Base-by-base conservation (phyloP, 306 rosid species). In the Lathyrus aphaca region DNA sequence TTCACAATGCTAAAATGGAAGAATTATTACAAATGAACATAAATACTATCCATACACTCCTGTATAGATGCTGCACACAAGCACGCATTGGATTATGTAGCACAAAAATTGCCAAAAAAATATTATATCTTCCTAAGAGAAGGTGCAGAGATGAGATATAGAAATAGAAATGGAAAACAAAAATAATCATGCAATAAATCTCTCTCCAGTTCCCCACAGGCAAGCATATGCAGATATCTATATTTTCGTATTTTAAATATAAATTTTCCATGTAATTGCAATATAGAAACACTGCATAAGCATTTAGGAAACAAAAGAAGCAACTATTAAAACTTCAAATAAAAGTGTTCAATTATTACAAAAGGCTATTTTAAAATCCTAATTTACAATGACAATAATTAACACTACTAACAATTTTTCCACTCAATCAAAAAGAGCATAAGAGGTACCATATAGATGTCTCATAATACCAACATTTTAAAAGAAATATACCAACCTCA, bases 401-500 rank as follows among this genome's bases (percentile, higher is more conserved):
- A 54, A 21, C 16, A 53, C 4, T 53, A 2, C 32, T 53, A 53
- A 53, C 59, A 53, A 21, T 53, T 32, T 32, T 32, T 32, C 21
- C n/a, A 16, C 60, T 15, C 13, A 19, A 14, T 17, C 10, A 10
- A 17, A 64, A 30, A 19, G 5, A 18, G 35, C 49, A 37, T 5
- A 13, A 40, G 40, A 73, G 6, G 46, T 18, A 35, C 39, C 9
- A 0, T 35, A 14, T 44, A 51, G 42, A 23, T 61, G 38, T 9
- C 58, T 50, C 29, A 6, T 25, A 40, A 18, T 54, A 42, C 40
- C 50, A 25, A 25, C 3, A 18, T 23, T 43, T 25, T n/a, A 53
- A 10, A 19, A 35, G 56, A 15, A 71, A 37, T 40, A 38, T 64
- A 76, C 83, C 42, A 82, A 93, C 98, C 96, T 80, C 81, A 87